Base-by-base conservation (phyloP, 2,329 filamentous ascomycete genomes). In the Talaromyces sp. region DNA sequence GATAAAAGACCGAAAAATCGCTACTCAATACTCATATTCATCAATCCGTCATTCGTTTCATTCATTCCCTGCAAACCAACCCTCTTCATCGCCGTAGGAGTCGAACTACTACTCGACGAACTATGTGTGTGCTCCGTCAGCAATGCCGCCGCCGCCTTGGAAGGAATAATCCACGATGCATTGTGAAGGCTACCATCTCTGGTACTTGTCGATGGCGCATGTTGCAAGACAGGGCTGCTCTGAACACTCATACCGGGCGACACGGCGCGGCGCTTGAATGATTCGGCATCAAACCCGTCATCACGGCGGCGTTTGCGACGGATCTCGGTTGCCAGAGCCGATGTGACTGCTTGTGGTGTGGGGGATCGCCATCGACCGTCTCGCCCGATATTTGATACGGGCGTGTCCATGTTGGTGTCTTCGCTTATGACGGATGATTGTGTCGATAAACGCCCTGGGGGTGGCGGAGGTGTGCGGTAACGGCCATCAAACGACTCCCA, bases 11-110 rank as follows among this genome's bases (percentile, higher is more conserved):
- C 21, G 21, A 31, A 17, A 31, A n/a, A n/a, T n/a, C 19, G n/a
- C 15, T 10, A 96, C 72, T 97, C 92, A 67, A 97, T 96, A 73
- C 89, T 96, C 89, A 97, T 94, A 67, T 93, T 91, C 88, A 96
- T 96, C 63, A 97, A 80, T 1, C 91, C 89, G 71, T 97, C 93
- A 70, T 91, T 91, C n/a, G 93, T 93, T 73, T 97, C 93, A 17
- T 84, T 88, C 92, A 97, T 97, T 1, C 92, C 91, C 74, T 97
- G 92, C 64, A 95, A 81, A 8, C 91, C 91, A 13, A 96, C 80
- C 35, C 89, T 62, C 79, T 87, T 81, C 31, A 73, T 64, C n/a
- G 81, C 82, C 65, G 80, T 77, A 53, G 77, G 66, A 63, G 80
- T 77, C 53, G 77, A 66, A 64, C 79, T 77, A 64, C 79, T 77